Evolutionary conservation across 768 basidiomycete genomes (phyloP).

Genomic region (Sistotremastrum niveocremeum): DNA sequence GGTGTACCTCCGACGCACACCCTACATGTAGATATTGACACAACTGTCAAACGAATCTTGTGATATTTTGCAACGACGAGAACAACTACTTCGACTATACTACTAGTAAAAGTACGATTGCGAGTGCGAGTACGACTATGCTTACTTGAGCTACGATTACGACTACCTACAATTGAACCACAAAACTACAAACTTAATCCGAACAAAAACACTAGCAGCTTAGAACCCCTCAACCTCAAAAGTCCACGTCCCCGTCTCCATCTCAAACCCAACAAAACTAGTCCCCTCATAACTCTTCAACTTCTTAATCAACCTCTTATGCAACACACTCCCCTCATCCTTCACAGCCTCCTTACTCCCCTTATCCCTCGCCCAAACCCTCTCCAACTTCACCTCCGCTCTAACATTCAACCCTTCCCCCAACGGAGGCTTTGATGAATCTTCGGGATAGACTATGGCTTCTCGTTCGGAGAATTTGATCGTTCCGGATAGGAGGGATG

Average conservation of each 20-base stretch:
- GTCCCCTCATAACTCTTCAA: constrained; percentile 80
- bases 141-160: too few relatives aligned
- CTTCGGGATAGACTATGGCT: constrained; percentile 87
- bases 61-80: too few relatives aligned
- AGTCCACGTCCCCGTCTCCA: constrained; percentile 76
- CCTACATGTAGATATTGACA: too few relatives aligned
- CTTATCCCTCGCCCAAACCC: constrained; percentile 86
- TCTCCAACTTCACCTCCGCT: constrained; percentile 60
- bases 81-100: too few relatives aligned
- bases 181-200: too few relatives aligned
- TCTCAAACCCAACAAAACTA: constrained; percentile 68
- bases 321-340: constrained; percentile 53
- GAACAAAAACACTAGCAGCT: constrained; percentile 5
- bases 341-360: constrained; percentile 83
- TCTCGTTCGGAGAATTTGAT: constrained; percentile 86
- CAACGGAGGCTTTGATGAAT: constrained; percentile 52
- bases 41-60: too few relatives aligned
- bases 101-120: too few relatives aligned
- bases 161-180: too few relatives aligned
- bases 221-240: constrained; percentile 92
- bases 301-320: constrained; percentile 45
- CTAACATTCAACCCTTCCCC: constrained; percentile 85
- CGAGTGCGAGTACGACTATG: too few relatives aligned
- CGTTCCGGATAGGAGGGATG: constrained; percentile 73
- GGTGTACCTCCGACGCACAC: too few relatives aligned